A percentile compares a stretch with the other conserved stretches of the same genome.
phyloP scores from a whole-genome alignment of 257 asterid species.

The Solanum tarijense region DNA sequence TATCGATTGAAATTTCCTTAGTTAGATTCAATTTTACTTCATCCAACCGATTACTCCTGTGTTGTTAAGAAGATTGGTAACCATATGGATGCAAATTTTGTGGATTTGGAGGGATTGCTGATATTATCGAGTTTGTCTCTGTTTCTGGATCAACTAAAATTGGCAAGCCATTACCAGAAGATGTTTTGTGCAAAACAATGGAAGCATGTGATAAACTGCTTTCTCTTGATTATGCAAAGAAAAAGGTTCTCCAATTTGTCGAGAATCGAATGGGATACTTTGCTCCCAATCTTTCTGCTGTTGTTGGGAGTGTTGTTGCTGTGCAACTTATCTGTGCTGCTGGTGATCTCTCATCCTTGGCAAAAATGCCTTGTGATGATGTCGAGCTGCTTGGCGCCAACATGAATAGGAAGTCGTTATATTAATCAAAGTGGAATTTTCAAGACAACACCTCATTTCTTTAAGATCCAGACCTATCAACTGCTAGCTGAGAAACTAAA shows the following conservation, averaged over 20 bases:
- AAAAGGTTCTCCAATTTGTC: slow-evolving; percentile 81
- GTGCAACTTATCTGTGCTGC: slow-evolving; percentile 95
- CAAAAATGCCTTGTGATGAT: slow-evolving; percentile 93
- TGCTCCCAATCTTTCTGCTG: slow-evolving; percentile 90
- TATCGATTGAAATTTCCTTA: slow-evolving; percentile 84
- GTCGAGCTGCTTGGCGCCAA: slow-evolving; percentile 89
- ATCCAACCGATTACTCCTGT: slow-evolving; percentile 91
- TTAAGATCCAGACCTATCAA: slow-evolving; percentile 82
- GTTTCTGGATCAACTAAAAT: slow-evolving; percentile 74
- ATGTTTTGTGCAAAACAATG: slow-evolving; percentile 59
- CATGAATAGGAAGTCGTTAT: slow-evolving; percentile 63
- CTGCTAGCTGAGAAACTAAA: slow-evolving; percentile 83
- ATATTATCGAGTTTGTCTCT: slow-evolving; percentile 79
- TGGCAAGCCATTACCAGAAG: slow-evolving; percentile 66
- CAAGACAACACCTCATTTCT: slow-evolving; percentile 73
- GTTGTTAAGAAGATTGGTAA: slow-evolving; percentile 86
- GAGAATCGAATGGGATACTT: slow-evolving; percentile 92
- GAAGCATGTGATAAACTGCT: slow-evolving; percentile 8
- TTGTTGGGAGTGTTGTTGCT: slow-evolving; percentile 92
- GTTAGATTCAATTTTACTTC: slow-evolving; percentile 86
- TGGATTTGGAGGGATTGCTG: slow-evolving; percentile 85
- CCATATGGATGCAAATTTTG: slow-evolving; percentile 76
- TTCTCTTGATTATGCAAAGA: slow-evolving; percentile 63
- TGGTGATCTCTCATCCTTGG: slow-evolving; percentile 78
- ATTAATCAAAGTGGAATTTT: slow-evolving; percentile 77